A percentile compares a stretch with the other conserved stretches of the same genome.
phyloP scores from a whole-genome alignment of 805 yeast species.

The Candida palmyrensis region DNA sequence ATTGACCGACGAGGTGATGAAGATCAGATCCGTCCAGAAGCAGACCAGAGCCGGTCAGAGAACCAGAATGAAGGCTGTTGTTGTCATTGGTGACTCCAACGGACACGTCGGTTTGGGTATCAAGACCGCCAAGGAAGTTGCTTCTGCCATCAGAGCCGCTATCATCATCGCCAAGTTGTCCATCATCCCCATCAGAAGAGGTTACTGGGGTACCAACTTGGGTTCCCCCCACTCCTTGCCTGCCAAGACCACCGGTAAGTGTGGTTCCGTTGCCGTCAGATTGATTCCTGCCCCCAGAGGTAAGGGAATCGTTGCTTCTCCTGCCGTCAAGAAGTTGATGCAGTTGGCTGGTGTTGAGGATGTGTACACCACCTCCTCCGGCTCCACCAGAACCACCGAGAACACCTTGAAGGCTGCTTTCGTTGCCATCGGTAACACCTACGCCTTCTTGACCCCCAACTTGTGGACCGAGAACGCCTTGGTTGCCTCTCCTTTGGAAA shows the following conservation, averaged over 20 bases:
- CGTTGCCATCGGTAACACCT: conserved; percentile 99
- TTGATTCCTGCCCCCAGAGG: conserved; percentile 99
- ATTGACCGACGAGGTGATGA: conserved; percentile 98
- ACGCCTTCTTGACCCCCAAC: conserved; percentile 99
- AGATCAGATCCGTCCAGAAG: conserved; percentile 99
- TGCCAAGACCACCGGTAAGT: conserved; percentile 98
- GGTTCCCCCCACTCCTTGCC: conserved; percentile 99
- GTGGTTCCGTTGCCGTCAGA: conserved; percentile 99
- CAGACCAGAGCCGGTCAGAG: conserved; percentile 99
- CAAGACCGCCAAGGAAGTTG: conserved; percentile 99
- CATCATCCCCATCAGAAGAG: conserved; percentile 99
- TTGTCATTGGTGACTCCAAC: conserved; percentile 98
- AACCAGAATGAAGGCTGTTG: conserved; percentile 99
- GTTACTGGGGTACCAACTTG: conserved; percentile 99
- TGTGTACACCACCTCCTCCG: conserved; percentile 97
- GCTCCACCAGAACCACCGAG: conserved; percentile 99
- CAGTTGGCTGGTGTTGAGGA: conserved; percentile 99
- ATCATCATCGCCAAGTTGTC: conserved; percentile 98
- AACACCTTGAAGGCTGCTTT: conserved; percentile 99
- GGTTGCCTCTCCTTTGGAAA: conserved; percentile 90
- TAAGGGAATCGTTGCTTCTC: conserved; percentile 99
- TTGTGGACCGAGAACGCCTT: conserved; percentile 87
- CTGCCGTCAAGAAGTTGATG: conserved; percentile 98
- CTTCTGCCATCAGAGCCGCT: conserved; percentile 99
- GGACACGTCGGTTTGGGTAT: conserved; percentile 99